phyloP scores from a whole-genome alignment of 371 early-diverging fungal genomes.

The Lichtheimia ornata region DNA sequence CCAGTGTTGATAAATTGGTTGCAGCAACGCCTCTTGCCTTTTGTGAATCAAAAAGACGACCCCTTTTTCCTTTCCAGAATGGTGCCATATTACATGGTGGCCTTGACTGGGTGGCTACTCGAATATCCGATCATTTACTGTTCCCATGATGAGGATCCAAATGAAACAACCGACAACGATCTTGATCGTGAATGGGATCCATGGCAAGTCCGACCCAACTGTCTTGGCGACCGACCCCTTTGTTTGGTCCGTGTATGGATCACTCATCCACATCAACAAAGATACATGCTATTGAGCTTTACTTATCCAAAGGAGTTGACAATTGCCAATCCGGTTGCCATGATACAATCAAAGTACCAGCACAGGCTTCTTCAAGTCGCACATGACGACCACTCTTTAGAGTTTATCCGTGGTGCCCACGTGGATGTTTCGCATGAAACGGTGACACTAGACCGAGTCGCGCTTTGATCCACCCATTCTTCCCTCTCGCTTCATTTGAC shows the following conservation, averaged over 20 bases:
- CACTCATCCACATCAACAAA: neutral
- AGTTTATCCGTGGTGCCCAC: neutral
- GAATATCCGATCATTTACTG: slow-evolving; percentile 51
- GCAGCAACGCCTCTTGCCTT: slow-evolving; percentile 20
- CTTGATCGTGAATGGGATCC: slow-evolving; percentile 32
- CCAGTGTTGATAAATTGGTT: slow-evolving; percentile 24
- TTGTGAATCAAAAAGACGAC: slow-evolving; percentile 8
- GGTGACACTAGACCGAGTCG: slow-evolving; percentile 15
- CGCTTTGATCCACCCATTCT: slow-evolving; percentile 7
- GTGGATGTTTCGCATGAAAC: neutral
- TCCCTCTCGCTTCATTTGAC: too few relatives aligned
- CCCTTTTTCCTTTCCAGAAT: slow-evolving; percentile 7
- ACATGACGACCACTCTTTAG: neutral
- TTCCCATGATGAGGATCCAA: slow-evolving; percentile 21
- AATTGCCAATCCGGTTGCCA: neutral
- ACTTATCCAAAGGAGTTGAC: slow-evolving; percentile 22
- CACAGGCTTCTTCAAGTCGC: neutral
- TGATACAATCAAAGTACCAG: neutral
- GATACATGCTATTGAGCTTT: slow-evolving; percentile 31
- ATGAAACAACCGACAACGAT: neutral
- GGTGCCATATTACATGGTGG: slow-evolving; percentile 45
- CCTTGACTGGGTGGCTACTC: slow-evolving; percentile 47
- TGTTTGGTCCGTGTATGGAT: slow-evolving; percentile 25
- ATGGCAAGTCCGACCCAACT: slow-evolving; percentile 40
- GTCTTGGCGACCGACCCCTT: slow-evolving; percentile 32